Evolutionary conservation across 208 protist species (phyloP), one percentile per base, ranked within the genome.

Genomic region (Tritrichomonas musculus): DNA sequence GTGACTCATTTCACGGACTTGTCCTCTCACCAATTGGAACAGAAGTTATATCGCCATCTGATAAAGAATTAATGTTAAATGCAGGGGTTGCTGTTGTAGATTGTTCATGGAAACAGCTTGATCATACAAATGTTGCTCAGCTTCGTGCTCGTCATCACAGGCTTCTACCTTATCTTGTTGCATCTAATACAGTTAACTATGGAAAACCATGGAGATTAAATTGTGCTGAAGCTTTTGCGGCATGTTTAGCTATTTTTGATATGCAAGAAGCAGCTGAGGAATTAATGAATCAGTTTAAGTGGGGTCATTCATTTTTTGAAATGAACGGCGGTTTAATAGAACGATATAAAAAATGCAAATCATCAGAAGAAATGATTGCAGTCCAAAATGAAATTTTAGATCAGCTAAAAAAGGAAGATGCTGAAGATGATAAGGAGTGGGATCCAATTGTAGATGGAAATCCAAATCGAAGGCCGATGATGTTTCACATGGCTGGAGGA

Each of bases 131-230:
- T 82, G 99, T 99, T 96, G 93, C 94, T 11, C 97, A 97, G 69
- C 96, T 99, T 96, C 94, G 55, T 47, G 88, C 97, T 95, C 96
- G 96, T 5, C 96, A 97, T 82, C 96, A 88, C 57, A 93, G 97
- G 84, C 82, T 97, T 82, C 94, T 99, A 93, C 99, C 99, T 0
- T 98, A 99, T 93, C 95, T 99, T 25, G 96, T 99, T 4, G 99
- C 99, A 2, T 98, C 98, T 0, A 99, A 99, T 96, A 98, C 98
- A 1, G 97, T 99, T 17, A 99, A 99, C 95, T 99, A 99, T 95
- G 99, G 99, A 53, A 96, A 97, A 60, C 98, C 99, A 49, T 97
- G 97, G 53, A 98, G 99, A 95, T 96, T 99, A 33, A 98, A 97
- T 53, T 99, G 98, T 53, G 95, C 94, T 27, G 94, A 95, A 92